A percentile compares a stretch with the other conserved stretches of the same genome.
phyloP scores from a whole-genome alignment of 257 asterid genomes.

The Solanum pennellii region DNA sequence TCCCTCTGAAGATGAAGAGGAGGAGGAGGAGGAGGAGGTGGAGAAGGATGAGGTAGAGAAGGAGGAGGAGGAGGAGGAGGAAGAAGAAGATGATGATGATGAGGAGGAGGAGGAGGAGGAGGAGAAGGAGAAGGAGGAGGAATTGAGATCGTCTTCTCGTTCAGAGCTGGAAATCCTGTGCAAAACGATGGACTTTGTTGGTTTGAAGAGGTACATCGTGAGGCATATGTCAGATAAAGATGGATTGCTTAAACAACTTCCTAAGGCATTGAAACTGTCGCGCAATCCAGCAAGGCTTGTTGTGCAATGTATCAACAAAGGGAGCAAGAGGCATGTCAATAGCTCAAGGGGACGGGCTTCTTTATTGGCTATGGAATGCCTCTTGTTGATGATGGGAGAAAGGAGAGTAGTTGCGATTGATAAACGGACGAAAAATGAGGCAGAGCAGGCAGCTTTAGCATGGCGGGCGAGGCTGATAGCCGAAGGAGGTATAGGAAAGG shows the following conservation, averaged over 20 bases:
- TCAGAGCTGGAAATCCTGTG: constrained; percentile 34
- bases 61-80: accelerated
- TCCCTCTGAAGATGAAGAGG: neutral
- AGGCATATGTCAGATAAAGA: constrained; percentile 21
- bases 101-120: neutral
- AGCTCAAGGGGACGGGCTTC: constrained; percentile 59
- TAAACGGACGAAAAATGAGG: constrained; percentile 30
- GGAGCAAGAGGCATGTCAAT: constrained; percentile 34
- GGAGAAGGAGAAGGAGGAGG: neutral
- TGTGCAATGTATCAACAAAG: constrained; percentile 55
- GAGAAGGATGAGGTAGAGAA: neutral
- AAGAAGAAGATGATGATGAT: neutral
- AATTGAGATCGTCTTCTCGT: neutral
- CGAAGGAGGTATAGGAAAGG: constrained; percentile 56
- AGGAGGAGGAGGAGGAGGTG: neutral
- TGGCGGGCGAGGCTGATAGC: constrained; percentile 61
- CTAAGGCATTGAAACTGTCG: constrained; percentile 51
- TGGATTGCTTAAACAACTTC: constrained; percentile 56
- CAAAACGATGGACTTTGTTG: constrained; percentile 40
- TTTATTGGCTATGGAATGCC: constrained; percentile 60
- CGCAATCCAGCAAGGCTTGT: constrained; percentile 49
- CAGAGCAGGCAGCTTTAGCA: constrained; percentile 41
- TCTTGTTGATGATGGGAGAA: constrained; percentile 35
- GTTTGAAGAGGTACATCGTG: constrained; percentile 37
- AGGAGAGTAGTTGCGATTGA: constrained; percentile 13